A percentile compares a stretch with the other conserved stretches of the same genome.
phyloP scores from a whole-genome alignment of 306 rosid genomes.

The Quercus ilex region DNA sequence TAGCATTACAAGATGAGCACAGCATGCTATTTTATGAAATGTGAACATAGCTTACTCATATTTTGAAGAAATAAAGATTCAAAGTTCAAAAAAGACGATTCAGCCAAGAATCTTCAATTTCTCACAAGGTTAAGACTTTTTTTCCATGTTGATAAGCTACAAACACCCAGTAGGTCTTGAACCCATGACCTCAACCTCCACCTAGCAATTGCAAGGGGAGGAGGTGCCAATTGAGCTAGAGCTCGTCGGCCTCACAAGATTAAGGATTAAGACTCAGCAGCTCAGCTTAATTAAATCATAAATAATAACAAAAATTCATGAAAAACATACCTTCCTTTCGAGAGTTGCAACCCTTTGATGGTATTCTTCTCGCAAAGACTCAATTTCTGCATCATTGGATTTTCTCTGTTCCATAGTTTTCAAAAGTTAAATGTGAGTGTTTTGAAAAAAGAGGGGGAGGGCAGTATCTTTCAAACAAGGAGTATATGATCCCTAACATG shows the following conservation, averaged over 20 bases:
- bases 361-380: slow-evolving; percentile 95
- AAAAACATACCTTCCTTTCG: slow-evolving; percentile 77
- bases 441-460: slow-evolving; percentile 17
- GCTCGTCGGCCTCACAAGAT: neutral
- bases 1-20: neutral
- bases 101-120: neutral
- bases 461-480: neutral
- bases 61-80: neutral
- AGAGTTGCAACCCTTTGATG: slow-evolving; percentile 88
- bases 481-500: neutral
- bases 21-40: neutral
- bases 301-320: slow-evolving; percentile 10
- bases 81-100: slow-evolving; percentile 8
- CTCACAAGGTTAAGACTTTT: too few relatives aligned
- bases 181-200: too few relatives aligned
- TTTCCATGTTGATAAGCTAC: too few relatives aligned
- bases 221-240: too few relatives aligned
- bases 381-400: slow-evolving; percentile 90
- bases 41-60: neutral
- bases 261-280: neutral
- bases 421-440: slow-evolving; percentile 25
- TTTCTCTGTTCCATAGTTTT: slow-evolving; percentile 72
- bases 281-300: neutral
- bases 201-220: too few relatives aligned
- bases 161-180: too few relatives aligned